Conservation (phyloP, 495 filamentous ascomycete species). For the Xylaria cubensis region DNA sequence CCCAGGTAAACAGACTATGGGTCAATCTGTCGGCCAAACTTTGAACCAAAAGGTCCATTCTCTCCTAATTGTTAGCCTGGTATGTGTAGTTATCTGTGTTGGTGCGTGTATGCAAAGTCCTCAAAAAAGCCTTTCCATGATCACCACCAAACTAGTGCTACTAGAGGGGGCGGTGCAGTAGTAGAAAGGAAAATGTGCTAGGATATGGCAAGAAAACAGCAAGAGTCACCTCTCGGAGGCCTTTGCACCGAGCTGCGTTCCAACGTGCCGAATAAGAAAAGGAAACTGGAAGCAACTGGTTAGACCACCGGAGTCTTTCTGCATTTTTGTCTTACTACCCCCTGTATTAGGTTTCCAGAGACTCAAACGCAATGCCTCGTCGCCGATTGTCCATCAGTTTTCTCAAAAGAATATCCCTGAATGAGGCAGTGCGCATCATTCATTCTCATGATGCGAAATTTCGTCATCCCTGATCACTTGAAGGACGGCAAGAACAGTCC, state of each 20-base stretch:
- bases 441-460: background rate
- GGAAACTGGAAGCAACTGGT: background rate
- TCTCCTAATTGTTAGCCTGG: background rate
- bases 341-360: background rate
- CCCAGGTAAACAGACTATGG: background rate
- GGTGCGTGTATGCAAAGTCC: constrained; percentile 17
- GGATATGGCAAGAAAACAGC: background rate
- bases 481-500: background rate
- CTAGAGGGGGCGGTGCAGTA: background rate
- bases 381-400: background rate
- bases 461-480: background rate
- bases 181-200: background rate
- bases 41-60: background rate
- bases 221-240: background rate
- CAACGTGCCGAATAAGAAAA: background rate
- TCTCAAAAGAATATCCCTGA: background rate
- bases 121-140: background rate
- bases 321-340: background rate
- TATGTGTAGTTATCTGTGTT: background rate
- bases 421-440: background rate
- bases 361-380: background rate
- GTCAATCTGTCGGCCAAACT: background rate
- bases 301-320: background rate
- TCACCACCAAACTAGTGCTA: background rate
- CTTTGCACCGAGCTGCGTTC: background rate